Conservation (phyloP, 306 rosid genomes). For the Glycine tomentella region DNA sequence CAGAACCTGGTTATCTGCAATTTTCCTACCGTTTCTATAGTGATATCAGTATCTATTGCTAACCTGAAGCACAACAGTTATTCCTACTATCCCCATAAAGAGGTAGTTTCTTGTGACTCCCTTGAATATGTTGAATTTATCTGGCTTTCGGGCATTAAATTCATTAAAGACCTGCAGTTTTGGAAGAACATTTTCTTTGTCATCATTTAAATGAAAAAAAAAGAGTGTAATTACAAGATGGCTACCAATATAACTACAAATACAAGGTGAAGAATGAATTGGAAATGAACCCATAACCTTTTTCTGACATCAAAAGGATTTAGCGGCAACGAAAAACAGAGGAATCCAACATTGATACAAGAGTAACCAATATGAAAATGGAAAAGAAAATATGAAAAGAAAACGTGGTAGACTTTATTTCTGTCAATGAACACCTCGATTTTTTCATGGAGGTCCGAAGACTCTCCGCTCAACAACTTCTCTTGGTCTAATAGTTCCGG, state of each 20-base stretch:
- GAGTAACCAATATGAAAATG: too few relatives aligned
- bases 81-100: conserved; percentile 76
- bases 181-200: conserved; percentile 25
- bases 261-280: too few relatives aligned
- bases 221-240: conserved; percentile 9
- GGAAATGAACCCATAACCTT: not conserved
- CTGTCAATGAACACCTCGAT: too few relatives aligned
- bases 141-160: conserved; percentile 92
- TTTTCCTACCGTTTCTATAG: not conserved
- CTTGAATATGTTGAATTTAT: conserved; percentile 74
- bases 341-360: not conserved
- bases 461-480: too few relatives aligned
- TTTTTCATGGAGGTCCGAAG: too few relatives aligned
- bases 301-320: not conserved
- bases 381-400: too few relatives aligned
- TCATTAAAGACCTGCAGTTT: conserved; percentile 81
- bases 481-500: too few relatives aligned
- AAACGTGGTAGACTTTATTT: too few relatives aligned
- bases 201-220: conserved; percentile 34
- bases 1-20: not conserved
- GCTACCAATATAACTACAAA: not conserved
- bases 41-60: conserved; percentile 27
- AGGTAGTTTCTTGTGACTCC: conserved; percentile 77
- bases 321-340: too few relatives aligned
- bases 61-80: conserved; percentile 87